Evolutionary conservation across 306 rosid species (phyloP).

Genomic region (Dryas octopetala): DNA sequence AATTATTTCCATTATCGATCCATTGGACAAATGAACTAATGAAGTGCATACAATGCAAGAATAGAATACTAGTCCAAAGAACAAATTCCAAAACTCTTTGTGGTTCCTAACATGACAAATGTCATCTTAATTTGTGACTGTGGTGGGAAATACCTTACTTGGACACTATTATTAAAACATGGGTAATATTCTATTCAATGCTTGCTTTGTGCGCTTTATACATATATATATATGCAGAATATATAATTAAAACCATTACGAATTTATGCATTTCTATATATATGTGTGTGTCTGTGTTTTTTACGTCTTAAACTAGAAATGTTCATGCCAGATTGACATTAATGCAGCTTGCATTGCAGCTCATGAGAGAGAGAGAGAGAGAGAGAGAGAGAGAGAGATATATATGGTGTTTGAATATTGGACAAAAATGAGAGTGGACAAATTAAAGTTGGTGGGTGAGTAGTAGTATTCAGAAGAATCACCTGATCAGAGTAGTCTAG

Average conservation of each 20-base stretch:
- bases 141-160: not conserved
- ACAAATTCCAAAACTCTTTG: conserved; percentile 1
- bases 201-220: not conserved
- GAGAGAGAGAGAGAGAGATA: too few relatives aligned
- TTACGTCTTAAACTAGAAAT: not conserved
- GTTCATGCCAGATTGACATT: too few relatives aligned
- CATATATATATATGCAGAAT: not conserved
- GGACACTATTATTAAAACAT: not conserved
- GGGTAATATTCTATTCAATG: not conserved
- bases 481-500: not conserved
- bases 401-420: too few relatives aligned
- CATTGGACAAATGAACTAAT: not conserved
- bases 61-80: not conserved
- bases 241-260: not conserved
- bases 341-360: too few relatives aligned
- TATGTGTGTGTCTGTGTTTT: not conserved
- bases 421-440: too few relatives aligned
- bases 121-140: not conserved
- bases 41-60: not conserved
- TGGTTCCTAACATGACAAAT: not conserved
- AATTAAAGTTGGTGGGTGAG: not conserved
- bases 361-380: too few relatives aligned
- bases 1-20: not conserved
- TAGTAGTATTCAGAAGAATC: not conserved
- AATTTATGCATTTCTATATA: not conserved